Evolutionary conservation across 371 early-diverging fungal species (phyloP).

Genomic region (Mucor racemosus): DNA sequence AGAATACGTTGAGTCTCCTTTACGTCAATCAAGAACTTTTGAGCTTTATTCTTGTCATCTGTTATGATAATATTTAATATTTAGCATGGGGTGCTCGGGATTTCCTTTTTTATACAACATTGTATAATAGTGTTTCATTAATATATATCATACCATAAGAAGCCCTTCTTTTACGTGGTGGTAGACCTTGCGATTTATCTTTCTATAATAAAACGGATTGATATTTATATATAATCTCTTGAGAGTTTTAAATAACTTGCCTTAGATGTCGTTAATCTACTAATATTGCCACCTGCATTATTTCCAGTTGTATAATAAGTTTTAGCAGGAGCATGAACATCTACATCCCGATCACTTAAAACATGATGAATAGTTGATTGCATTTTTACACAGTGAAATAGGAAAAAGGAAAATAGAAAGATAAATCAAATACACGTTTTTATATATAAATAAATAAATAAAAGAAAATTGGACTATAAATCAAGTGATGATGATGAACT

Average conservation of each 20-base stretch:
- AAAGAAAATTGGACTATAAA: neutral
- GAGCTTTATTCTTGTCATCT: conserved; percentile 73
- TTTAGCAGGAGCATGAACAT: conserved; percentile 32
- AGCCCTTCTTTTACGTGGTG: conserved; percentile 35
- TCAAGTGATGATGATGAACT: neutral
- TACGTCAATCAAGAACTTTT: conserved; percentile 81
- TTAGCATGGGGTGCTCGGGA: neutral
- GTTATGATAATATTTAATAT: neutral
- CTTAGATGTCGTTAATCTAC: conserved; percentile 24
- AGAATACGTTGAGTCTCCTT: conserved; percentile 74
- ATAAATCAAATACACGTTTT: neutral
- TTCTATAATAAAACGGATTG: neutral
- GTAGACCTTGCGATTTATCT: conserved; percentile 10
- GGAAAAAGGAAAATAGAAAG: neutral
- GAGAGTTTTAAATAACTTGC: conserved; percentile 9
- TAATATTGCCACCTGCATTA: conserved; percentile 30
- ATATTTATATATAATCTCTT: neutral
- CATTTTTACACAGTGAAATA: neutral
- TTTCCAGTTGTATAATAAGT: conserved; percentile 55
- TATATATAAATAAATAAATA: neutral
- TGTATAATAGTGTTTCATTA: too few relatives aligned
- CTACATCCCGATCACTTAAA: neutral
- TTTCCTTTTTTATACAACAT: neutral
- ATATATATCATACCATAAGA: conserved; percentile 44
- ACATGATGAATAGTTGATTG: conserved; percentile 23